Evolutionary conservation across 2,329 filamentous ascomycete species (phyloP).

Genomic region (Penicillium sp.): DNA sequence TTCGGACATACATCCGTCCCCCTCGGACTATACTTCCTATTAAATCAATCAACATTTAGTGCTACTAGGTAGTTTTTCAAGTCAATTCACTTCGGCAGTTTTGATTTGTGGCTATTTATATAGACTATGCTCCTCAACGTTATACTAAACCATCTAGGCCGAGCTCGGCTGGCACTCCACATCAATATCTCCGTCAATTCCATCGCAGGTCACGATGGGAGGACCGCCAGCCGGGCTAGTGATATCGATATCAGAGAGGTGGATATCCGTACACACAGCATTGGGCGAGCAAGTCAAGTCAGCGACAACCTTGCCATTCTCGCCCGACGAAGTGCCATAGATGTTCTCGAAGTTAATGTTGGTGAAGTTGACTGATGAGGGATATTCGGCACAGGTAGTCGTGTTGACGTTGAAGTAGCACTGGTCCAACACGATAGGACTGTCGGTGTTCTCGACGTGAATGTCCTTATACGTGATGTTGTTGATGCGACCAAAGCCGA

Average conservation of each 20-base stretch:
- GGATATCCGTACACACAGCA: conserved; percentile 57
- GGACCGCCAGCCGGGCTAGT: conserved; percentile 48
- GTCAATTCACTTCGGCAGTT: neutral
- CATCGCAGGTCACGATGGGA: conserved; percentile 52
- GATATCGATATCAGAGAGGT: conserved; percentile 55
- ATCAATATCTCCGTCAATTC: conserved; percentile 42
- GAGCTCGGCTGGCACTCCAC: conserved; percentile 34
- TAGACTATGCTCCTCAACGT: neutral
- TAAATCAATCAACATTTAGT: neutral
- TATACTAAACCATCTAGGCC: neutral
- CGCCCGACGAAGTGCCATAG: conserved; percentile 55
- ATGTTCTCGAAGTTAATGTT: conserved; percentile 60
- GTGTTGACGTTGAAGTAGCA: conserved; percentile 60
- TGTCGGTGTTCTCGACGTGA: conserved; percentile 57
- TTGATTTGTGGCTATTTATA: neutral
- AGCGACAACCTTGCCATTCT: conserved; percentile 54
- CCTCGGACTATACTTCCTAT: neutral
- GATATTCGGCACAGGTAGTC: conserved; percentile 52
- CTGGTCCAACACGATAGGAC: conserved; percentile 58
- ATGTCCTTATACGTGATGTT: conserved; percentile 64
- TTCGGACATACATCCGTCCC: neutral
- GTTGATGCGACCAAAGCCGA: conserved; percentile 60
- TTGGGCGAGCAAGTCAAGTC: conserved; percentile 56
- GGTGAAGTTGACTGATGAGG: conserved; percentile 57
- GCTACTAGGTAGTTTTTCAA: neutral